Percentiles rank a stretch among this genome's conserved stretches.
Conservation (phyloP, 78 protist species). For the Dictyostelium firmibasis region DNA sequence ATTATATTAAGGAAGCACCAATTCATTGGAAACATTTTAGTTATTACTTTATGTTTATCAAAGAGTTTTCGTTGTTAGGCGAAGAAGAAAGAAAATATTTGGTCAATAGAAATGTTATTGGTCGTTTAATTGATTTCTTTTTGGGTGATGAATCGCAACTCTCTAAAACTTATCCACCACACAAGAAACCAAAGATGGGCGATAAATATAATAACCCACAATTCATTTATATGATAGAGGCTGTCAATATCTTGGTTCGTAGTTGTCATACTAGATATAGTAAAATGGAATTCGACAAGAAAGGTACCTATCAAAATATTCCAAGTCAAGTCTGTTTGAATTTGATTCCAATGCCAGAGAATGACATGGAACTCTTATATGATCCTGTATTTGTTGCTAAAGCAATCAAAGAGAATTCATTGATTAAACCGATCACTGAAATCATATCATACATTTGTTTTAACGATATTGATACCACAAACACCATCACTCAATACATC, state of each 20-base stretch:
- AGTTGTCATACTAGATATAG: slow-evolving; percentile 33
- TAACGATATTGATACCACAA: slow-evolving; percentile 19
- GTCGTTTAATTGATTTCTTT: slow-evolving; percentile 55
- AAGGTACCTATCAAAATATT: neutral
- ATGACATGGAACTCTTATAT: slow-evolving; percentile 17
- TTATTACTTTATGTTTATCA: slow-evolving; percentile 55
- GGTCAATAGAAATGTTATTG: slow-evolving; percentile 17
- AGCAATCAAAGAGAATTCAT: neutral
- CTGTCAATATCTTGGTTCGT: slow-evolving; percentile 12
- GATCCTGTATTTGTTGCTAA: slow-evolving; percentile 47
- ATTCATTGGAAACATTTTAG: slow-evolving; percentile 46
- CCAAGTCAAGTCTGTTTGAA: neutral
- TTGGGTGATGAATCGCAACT: slow-evolving; percentile 72
- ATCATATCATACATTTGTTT: slow-evolving; percentile 26
- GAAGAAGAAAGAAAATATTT: slow-evolving; percentile 17
- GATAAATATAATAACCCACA: slow-evolving; percentile 62
- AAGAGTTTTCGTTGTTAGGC: slow-evolving; percentile 58
- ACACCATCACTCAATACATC: neutral
- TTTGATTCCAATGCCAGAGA: slow-evolving; percentile 16
- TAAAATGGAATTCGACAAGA: neutral
- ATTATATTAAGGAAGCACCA: slow-evolving; percentile 40
- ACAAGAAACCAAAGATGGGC: slow-evolving; percentile 71
- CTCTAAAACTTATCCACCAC: slow-evolving; percentile 40
- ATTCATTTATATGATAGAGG: neutral
- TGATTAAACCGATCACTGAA: neutral